A percentile compares a stretch with the other conserved stretches of the same genome.
phyloP scores from a whole-genome alignment of 2,329 filamentous ascomycete genomes.

The Cercospora sp. region DNA sequence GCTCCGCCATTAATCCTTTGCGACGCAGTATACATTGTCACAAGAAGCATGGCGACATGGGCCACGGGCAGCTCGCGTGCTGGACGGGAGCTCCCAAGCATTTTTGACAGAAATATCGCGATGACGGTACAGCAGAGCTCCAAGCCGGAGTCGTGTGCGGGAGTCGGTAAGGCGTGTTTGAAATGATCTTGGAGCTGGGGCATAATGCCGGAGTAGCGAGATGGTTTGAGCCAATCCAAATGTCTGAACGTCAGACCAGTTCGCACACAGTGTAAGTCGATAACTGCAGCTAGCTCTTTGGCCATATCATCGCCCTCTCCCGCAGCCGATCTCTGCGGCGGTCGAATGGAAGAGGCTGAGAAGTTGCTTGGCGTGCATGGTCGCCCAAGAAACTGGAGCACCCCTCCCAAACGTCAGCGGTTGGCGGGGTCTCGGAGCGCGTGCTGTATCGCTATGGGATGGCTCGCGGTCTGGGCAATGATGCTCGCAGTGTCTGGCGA shows the following conservation, averaged over 20 bases:
- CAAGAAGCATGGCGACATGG: background rate
- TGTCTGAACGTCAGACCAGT: background rate
- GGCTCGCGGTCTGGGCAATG: constrained; percentile 2
- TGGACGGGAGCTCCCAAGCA: background rate
- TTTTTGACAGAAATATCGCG: background rate
- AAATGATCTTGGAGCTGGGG: background rate
- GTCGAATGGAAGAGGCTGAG: constrained; percentile 13
- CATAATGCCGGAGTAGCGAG: background rate
- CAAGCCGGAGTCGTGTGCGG: background rate
- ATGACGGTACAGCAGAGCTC: background rate
- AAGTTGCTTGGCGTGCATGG: background rate
- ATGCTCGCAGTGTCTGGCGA: constrained; percentile 12
- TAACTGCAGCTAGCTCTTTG: background rate
- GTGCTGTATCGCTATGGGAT: background rate
- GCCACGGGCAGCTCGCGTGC: background rate
- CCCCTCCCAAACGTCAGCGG: constrained; percentile 14
- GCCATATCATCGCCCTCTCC: background rate
- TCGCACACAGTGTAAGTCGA: background rate
- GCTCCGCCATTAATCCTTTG: background rate
- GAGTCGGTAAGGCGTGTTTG: background rate
- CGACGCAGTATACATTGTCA: background rate
- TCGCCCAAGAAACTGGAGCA: background rate
- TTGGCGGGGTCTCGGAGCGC: constrained; percentile 8
- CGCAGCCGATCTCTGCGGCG: constrained; percentile 1
- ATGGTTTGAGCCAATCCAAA: background rate